Evolutionary conservation across 2,329 filamentous ascomycete genomes (phyloP), one percentile per base, ranked within the genome.

Genomic region (Sporothrix luriei): DNA sequence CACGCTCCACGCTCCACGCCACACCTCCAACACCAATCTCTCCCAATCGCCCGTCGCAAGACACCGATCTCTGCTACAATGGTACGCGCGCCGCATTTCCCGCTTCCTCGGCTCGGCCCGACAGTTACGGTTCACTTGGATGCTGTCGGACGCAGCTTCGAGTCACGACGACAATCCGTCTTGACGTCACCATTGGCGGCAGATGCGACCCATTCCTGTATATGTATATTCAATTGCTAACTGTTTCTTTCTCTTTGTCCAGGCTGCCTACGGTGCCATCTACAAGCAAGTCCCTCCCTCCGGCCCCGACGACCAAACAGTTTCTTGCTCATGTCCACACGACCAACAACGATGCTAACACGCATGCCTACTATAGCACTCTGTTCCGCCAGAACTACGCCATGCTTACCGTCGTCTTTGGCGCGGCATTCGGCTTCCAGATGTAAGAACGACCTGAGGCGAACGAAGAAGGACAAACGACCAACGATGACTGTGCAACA

Each of bases 331-430:
- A 24, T 66, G 11, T 43, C 13, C 38, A 67, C 5, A 29, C 16
- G 3, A 11, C 11, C 52, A 14, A 55, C 19, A 5, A n/a, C 24
- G 33, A 14, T 65, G 52, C 70, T 71, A 73, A 72, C 70, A 67
- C 61, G 9, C 0, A 19, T n/a, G 40, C 19, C 46, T 48, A 38
- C 49, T 71, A 74, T 82, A 98, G 95, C 85, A 82, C 88, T 78
- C 78, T 98, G 75, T 90, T 98, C 85, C 90, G 91, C 81, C 90
- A 87, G 79, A 99, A 99, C 86, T 90, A 87, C 77, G 85, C 91
- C 80, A 97, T 97, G 88, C 85, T 99, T 77, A 90, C 88, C 75
- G 86, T 89, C 74, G 91, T 99, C 79, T 99, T 99, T 80, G 87
- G 84, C 75, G 86, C 88, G 75, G 94, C 94, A 75, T 99, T 99